Percentiles rank a stretch among this genome's conserved stretches.
phyloP scores from a whole-genome alignment of 164 flowering plant species.

The Nymphaea thermarum region DNA sequence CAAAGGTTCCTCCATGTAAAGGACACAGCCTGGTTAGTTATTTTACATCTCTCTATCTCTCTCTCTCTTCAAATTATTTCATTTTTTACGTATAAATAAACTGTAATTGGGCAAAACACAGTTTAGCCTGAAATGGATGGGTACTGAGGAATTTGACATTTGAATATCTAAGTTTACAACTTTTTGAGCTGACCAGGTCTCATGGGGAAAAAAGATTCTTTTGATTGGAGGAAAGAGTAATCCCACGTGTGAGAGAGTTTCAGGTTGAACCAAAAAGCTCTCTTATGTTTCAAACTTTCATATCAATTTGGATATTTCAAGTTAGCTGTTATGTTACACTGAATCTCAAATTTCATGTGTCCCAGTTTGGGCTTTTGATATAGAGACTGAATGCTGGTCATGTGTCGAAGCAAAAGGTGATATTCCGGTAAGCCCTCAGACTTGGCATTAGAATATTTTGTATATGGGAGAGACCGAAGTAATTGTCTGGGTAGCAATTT shows the following conservation, averaged over 20 bases:
- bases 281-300: neutral
- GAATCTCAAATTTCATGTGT: neutral
- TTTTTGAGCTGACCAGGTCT: slow-evolving; percentile 37
- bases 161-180: neutral
- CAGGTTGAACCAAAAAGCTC: slow-evolving; percentile 38
- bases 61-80: too few relatives aligned
- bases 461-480: neutral
- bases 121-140: neutral
- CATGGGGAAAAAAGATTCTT: slow-evolving; percentile 89
- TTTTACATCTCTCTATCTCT: neutral
- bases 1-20: slow-evolving; percentile 92
- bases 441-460: neutral
- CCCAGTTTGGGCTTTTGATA: slow-evolving; percentile 91
- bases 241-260: slow-evolving; percentile 56
- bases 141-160: neutral
- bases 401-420: slow-evolving; percentile 91
- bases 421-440: slow-evolving; percentile 54
- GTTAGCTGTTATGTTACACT: neutral
- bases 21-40: slow-evolving; percentile 77
- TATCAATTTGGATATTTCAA: neutral
- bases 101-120: neutral
- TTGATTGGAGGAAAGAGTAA: slow-evolving; percentile 85
- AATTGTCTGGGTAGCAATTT: neutral
- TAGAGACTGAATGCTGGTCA: slow-evolving; percentile 91
- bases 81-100: neutral